Base-by-base conservation (phyloP, 2,329 filamentous ascomycete species). In the Coniella vitis region DNA sequence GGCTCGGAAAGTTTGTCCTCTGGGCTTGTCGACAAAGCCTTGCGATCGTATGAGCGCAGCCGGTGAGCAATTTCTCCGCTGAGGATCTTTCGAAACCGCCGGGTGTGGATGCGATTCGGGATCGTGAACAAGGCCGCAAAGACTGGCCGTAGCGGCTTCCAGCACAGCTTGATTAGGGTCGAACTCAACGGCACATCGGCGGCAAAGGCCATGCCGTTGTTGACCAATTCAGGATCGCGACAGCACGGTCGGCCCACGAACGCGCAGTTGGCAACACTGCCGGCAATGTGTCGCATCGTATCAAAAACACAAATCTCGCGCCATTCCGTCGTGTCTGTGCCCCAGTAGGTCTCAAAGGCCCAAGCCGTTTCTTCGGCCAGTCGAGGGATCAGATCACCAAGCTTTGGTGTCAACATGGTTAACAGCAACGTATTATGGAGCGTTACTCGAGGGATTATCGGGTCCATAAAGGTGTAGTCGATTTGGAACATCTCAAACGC, bases 401-500 rank as follows among this genome's bases (percentile, higher is more conserved):
- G 49, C 52, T 58, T 57, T 50, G 59, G 60, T 1, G 63, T 65
- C 19, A 67, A 58, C 49, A 63, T 59, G 31, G 62, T 58, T 39
- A 56, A 58, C 54, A 64, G 61, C 37, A 65, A 52, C 8, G 63
- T 59, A 1, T 60, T 58, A 31, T 66, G 62, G 4, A 64, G 58
- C 2, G 63, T 61, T 40, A 58, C 53, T n/a, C 56, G 54, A 37
- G 63, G 57, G 39, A 60, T 53, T 40, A 60, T 62, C 14, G 57
- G 57, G 29, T 64, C 60, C 20, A 64, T 55, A 25, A 41, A n/a
- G 31, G 62, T 61, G 45, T 65, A 59, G 25, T 65, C 59, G 19
- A 60, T 54, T 56, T 65, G 56, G n/a, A 67, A 57, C 50, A 64
- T 65, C 45, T 63, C 61, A n/a, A n/a, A n/a, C n/a, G n/a, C n/a